These are phyloP conservation scores for Bipolaris bicolor DNA, from an alignment of 2,329 filamentous ascomycete genomes.

Conservation along the genomic window DNA sequence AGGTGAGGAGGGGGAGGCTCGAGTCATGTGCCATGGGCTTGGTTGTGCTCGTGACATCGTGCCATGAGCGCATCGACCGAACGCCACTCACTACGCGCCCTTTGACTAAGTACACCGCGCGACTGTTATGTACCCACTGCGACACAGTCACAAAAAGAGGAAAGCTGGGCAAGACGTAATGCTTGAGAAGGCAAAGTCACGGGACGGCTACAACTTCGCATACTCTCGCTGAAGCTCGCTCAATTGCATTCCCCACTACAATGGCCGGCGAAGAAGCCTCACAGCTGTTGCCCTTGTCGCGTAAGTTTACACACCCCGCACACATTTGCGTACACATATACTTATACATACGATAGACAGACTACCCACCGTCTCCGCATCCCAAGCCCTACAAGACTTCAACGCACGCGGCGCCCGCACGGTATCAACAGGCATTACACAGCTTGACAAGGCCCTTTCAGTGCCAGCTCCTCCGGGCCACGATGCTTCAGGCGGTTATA, in stretches of 20 bases:
- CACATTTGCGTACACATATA: conserved; percentile 1
- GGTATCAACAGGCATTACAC: conserved; percentile 56
- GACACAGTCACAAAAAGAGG: conserved; percentile 7
- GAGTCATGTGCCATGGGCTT: conserved; percentile 32
- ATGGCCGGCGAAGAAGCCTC: conserved; percentile 42
- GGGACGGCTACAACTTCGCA: conserved; percentile 19
- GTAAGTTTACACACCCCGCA: conserved; percentile 34
- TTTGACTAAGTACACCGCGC: background rate
- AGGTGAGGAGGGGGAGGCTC: conserved; percentile 21
- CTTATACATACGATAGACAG: conserved; percentile 62
- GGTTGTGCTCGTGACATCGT: conserved; percentile 31
- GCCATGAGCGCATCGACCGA: conserved; percentile 18
- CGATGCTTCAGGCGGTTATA: conserved; percentile 60
- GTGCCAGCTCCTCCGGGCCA: conserved; percentile 34
- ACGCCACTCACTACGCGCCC: conserved; percentile 11
- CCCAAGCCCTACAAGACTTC: conserved; percentile 70
- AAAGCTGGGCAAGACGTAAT: conserved; percentile 25
- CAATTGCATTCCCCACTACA: conserved; percentile 13
- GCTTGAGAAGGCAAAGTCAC: conserved; percentile 26
- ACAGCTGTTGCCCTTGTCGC: conserved; percentile 44
- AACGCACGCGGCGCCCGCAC: conserved; percentile 56
- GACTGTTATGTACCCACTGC: background rate
- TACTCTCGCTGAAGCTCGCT: conserved; percentile 7
- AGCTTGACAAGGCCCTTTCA: conserved; percentile 54
- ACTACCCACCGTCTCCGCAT: conserved; percentile 77